These are phyloP conservation scores for Porogramme epimiltina DNA, from an alignment of 1,284 basidiomycete genomes.

Conservation along the genomic window DNA sequence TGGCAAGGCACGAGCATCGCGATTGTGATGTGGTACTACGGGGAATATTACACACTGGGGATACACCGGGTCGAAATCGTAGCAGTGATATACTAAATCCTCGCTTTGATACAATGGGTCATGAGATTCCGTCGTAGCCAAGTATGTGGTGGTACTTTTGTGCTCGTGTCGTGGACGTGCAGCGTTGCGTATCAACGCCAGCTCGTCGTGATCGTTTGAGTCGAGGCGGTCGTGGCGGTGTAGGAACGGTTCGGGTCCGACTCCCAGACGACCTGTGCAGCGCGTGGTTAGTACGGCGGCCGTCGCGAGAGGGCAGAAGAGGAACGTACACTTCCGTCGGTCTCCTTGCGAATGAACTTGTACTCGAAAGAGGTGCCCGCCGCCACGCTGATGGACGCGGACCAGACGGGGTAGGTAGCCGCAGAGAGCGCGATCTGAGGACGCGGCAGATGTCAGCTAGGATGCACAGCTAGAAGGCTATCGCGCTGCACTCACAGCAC, in stretches of 20 bases:
- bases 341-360: constrained; percentile 62
- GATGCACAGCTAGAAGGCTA: neutral
- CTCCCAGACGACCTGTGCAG: constrained; percentile 47
- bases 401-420: constrained; percentile 59
- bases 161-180: no score
- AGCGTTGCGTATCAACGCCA: constrained; percentile 25
- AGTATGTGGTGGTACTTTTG: no score
- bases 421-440: constrained; percentile 54
- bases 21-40: no score
- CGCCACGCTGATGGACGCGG: constrained; percentile 49
- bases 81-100: no score
- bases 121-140: no score
- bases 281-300: neutral
- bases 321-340: constrained; percentile 50
- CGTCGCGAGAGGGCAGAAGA: neutral
- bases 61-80: no score
- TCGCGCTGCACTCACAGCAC: constrained; percentile 40
- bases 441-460: neutral
- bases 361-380: constrained; percentile 53
- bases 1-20: no score
- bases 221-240: constrained; percentile 41
- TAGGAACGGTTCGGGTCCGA: constrained; percentile 57
- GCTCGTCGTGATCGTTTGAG: constrained; percentile 35
- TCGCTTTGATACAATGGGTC: no score
- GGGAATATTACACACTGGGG: no score